A percentile compares a stretch with the other conserved stretches of the same genome.
phyloP scores from a whole-genome alignment of 768 basidiomycete species.

The Suillus occidentalis region DNA sequence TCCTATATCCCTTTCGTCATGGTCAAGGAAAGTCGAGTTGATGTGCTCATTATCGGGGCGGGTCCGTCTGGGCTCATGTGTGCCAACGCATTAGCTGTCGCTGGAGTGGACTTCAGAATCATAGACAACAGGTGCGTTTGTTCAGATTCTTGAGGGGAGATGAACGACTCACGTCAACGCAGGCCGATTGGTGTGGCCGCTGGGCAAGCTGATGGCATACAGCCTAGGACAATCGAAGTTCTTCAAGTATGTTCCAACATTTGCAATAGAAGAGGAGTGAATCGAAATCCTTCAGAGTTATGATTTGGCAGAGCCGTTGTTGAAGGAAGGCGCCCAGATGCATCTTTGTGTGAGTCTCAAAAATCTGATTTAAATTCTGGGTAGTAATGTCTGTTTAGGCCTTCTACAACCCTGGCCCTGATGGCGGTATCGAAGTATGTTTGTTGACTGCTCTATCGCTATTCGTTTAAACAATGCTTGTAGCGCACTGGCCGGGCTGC shows the following conservation, averaged over 20 bases:
- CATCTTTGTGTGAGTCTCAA: slow-evolving; percentile 58
- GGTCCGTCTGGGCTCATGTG: slow-evolving; percentile 68
- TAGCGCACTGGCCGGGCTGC: slow-evolving; percentile 64
- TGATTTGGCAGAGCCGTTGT: slow-evolving; percentile 64
- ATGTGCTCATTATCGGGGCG: slow-evolving; percentile 51
- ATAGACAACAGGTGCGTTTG: slow-evolving; percentile 44
- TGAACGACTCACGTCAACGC: not conserved
- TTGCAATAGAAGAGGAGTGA: not conserved
- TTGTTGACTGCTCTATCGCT: not conserved
- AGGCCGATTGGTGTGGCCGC: slow-evolving; percentile 43
- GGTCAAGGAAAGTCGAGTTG: slow-evolving; percentile 34
- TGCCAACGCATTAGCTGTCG: slow-evolving; percentile 50
- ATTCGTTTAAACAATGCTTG: not conserved
- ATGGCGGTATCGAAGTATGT: slow-evolving; percentile 62
- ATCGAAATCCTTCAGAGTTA: slow-evolving; percentile 55
- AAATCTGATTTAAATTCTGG: not conserved
- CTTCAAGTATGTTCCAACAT: slow-evolving; percentile 39
- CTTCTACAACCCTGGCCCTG: slow-evolving; percentile 66
- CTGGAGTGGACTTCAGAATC: slow-evolving; percentile 46
- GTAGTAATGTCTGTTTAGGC: slow-evolving; percentile 42
- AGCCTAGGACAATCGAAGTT: slow-evolving; percentile 55
- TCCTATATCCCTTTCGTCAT: slow-evolving; percentile 12
- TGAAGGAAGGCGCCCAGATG: slow-evolving; percentile 67
- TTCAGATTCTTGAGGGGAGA: not conserved
- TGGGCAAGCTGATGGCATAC: slow-evolving; percentile 58